These are phyloP conservation scores for Aspergillus texensis DNA, from an alignment of 2,329 filamentous ascomycete genomes.

Conservation along the genomic window DNA sequence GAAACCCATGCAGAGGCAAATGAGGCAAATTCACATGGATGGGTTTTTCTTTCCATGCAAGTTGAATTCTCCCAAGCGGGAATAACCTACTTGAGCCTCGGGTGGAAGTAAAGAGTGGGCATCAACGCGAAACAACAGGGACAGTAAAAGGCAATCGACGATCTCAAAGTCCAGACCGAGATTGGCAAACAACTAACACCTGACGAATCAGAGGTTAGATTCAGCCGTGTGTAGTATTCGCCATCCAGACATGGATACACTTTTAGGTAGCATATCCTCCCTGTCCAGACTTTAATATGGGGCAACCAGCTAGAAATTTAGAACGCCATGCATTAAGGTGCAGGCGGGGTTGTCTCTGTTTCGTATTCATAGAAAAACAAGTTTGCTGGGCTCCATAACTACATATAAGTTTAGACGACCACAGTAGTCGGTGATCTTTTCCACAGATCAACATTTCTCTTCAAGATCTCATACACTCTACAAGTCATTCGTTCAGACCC, in stretches of 20 bases:
- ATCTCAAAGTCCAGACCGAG: constrained; percentile 3
- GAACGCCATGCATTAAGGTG: not conserved
- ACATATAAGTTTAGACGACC: constrained; percentile 15
- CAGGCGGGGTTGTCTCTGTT: not conserved
- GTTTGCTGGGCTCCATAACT: not conserved
- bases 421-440: constrained; percentile 3
- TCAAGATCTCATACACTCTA: not conserved
- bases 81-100: not conserved
- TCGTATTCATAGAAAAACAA: not conserved
- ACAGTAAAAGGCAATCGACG: not conserved
- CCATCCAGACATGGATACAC: not conserved
- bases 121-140: not conserved
- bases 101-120: not conserved
- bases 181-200: constrained; percentile 1
- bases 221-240: not conserved
- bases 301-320: not conserved
- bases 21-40: constrained; percentile 3
- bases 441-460: not conserved
- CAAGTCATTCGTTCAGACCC: not conserved
- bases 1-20: not conserved
- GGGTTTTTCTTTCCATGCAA: not conserved
- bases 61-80: not conserved
- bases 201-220: constrained; percentile 1
- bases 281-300: not conserved
- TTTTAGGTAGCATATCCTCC: not conserved